phyloP scores from a whole-genome alignment of 352 stramenopile species.

The Pythium vanterpoolii region DNA sequence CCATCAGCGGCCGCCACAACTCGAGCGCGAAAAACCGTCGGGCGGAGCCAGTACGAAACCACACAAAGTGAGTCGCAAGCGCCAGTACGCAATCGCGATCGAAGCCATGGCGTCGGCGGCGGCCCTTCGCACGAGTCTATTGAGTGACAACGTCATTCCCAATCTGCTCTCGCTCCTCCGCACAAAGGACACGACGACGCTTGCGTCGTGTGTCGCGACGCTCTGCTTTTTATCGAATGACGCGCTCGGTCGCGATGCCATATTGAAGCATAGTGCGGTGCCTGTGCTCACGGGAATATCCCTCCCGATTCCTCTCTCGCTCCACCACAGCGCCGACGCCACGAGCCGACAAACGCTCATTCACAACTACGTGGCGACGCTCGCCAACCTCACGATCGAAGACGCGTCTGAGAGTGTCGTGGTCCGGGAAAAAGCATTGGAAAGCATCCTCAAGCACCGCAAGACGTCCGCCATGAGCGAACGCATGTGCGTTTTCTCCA shows the following conservation, averaged over 20 bases:
- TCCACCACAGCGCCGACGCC: slow-evolving; percentile 3
- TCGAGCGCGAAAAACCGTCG: not conserved
- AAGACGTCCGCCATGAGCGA: slow-evolving; percentile 35
- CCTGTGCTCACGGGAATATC: slow-evolving; percentile 29
- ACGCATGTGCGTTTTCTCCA: slow-evolving; percentile 39
- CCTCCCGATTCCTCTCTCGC: not conserved
- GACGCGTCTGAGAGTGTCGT: slow-evolving; percentile 59
- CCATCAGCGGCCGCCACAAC: no score
- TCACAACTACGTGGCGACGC: slow-evolving; percentile 43
- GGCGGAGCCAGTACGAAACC: slow-evolving; percentile 11
- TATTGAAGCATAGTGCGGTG: slow-evolving; percentile 54
- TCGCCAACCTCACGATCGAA: slow-evolving; percentile 77
- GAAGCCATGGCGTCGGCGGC: slow-evolving; percentile 67
- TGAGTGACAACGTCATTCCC: slow-evolving; percentile 59
- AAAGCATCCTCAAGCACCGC: slow-evolving; percentile 52
- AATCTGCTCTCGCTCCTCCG: slow-evolving; percentile 57
- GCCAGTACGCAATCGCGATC: slow-evolving; percentile 57
- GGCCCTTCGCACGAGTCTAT: slow-evolving; percentile 40
- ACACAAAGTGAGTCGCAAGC: slow-evolving; percentile 43
- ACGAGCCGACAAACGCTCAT: slow-evolving; percentile 22
- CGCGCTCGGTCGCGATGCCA: slow-evolving; percentile 35
- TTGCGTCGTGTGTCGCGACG: slow-evolving; percentile 51
- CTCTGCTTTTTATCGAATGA: slow-evolving; percentile 39
- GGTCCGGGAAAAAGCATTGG: slow-evolving; percentile 73
- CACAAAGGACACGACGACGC: slow-evolving; percentile 53